Conservation (phyloP, 371 early-diverging fungal genomes). For the Mortierella sp. region DNA sequence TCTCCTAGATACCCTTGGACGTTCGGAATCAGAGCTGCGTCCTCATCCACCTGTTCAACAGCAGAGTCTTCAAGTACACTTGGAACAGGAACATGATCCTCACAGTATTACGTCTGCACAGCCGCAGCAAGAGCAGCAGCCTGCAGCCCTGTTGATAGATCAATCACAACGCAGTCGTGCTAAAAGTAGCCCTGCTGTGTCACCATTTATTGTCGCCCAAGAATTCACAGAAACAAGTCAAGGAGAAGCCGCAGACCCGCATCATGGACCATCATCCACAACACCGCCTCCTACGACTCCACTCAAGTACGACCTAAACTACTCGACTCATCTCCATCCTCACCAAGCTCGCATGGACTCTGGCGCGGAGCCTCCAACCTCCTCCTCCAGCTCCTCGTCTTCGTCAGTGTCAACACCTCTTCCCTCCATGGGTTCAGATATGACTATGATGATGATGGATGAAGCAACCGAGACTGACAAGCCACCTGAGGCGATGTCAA, state of each 20-base stretch:
- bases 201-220: not conserved
- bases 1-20: not conserved
- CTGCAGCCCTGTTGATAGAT: not conserved
- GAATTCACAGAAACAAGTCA: not conserved
- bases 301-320: no score
- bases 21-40: not conserved
- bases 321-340: no score
- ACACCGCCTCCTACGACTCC: not conserved
- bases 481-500: no score
- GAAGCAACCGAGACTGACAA: no score
- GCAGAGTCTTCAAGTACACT: constrained; percentile 4
- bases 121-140: constrained; percentile 7
- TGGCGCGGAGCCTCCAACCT: no score
- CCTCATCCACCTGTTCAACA: constrained; percentile 16
- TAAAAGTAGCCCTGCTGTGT: constrained; percentile 16
- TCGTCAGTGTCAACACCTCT: not conserved
- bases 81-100: no score
- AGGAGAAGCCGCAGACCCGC: not conserved
- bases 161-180: constrained; percentile 23
- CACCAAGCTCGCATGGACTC: no score
- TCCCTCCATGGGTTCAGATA: no score
- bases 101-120: no score
- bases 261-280: no score
- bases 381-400: not conserved
- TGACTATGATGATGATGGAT: no score